Evolutionary conservation across 805 yeast species (phyloP), one percentile per base, ranked within the genome.

Genomic region (Candida succiphila): DNA sequence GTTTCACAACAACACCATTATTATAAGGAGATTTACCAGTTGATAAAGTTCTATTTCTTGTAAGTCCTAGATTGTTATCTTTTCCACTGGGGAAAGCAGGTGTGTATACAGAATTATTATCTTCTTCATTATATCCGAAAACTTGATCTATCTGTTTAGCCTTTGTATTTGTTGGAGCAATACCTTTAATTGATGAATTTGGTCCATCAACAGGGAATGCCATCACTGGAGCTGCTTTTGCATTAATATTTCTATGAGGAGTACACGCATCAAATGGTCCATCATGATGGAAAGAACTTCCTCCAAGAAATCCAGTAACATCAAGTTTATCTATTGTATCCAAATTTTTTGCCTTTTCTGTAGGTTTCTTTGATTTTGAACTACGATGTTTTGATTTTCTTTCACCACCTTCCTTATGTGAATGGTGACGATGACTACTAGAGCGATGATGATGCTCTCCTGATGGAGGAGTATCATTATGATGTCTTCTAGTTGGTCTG

Each of bases 261-360:
- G 94, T 83, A 57, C 97, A 89, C 1, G 98, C 98, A 55, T 92
- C 98, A 54, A 92, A 92, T 13, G 98, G 98, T 10, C 98, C 98
- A 60, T 92, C 98, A 57, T 92, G 97, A 58, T 92, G 98, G 69
- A 92, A 92, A 2, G 94, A 85, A 14, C 86, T 85, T 31, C 84
- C 78, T 18, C 96, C 96, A 53, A 84, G 88, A 40, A 88, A 69
- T 1, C 95, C 96, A 10, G 96, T 88, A 30, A 89, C 98, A 56
- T 92, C 98, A 49, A 92, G 67, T 58, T 84, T 84, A 61, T 92
- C 98, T 46, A 92, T 92, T 4, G 94, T 85, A 51, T 89, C 98
- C 36, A 88, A 78, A 45, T 87, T 83, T 46, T 78, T 76, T 12
- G 87, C 70, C 44, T 73, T 65, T 48, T 61, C 61, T 37, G 67